A percentile compares a stretch with the other conserved stretches of the same genome.
Evolutionary conservation across 164 flowering plant species (phyloP).

Genomic region (Piper betle): DNA sequence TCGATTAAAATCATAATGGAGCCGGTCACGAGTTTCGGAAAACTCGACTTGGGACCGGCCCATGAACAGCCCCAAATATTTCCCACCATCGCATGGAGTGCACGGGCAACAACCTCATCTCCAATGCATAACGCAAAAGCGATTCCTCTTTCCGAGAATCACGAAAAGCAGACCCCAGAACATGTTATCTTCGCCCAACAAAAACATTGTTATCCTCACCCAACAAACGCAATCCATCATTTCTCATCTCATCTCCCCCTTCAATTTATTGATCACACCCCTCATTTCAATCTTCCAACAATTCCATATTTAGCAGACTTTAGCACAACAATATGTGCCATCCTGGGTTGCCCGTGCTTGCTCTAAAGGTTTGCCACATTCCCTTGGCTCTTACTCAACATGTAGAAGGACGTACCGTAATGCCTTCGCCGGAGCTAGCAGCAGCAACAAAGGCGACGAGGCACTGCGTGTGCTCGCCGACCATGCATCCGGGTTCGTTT

Average conservation of each 20-base stretch:
- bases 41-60: no score
- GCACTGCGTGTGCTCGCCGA: constrained; percentile 6
- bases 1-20: no score
- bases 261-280: background rate
- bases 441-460: background rate
- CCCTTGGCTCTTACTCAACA: background rate
- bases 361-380: background rate
- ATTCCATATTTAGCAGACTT: background rate
- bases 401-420: background rate
- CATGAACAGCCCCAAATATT: no score
- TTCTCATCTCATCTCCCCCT: no score
- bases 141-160: background rate
- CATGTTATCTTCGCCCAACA: background rate
- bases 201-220: background rate
- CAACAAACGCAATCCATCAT: background rate
- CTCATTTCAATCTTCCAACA: background rate
- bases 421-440: background rate
- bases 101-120: background rate
- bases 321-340: background rate
- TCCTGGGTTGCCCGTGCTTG: background rate
- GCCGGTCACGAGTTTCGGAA: no score
- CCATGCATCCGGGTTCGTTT: constrained; percentile 6
- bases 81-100: no score
- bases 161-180: background rate
- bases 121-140: background rate